Evolutionary conservation across 805 yeast species (phyloP), one percentile per base, ranked within the genome.

Genomic region (Brettanomyces custersianus): DNA sequence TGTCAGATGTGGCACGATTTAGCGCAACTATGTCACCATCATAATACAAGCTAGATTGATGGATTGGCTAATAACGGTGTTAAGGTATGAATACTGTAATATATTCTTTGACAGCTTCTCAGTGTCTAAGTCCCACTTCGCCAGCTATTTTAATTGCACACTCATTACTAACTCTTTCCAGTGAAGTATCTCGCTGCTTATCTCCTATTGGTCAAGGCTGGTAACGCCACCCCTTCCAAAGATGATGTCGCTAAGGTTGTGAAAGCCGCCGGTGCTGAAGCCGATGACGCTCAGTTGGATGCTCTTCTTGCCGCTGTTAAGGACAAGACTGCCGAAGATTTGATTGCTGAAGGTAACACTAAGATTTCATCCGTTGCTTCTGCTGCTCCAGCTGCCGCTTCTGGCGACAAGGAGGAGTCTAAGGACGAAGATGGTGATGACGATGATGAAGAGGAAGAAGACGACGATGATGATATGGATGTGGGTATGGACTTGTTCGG

Each of bases 101-200:
- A n/a, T n/a, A n/a, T n/a, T n/a, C n/a, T n/a, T n/a, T n/a, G n/a
- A n/a, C n/a, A n/a, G n/a, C n/a, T n/a, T n/a, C n/a, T n/a, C n/a
- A n/a, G n/a, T n/a, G n/a, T n/a, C n/a, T n/a, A n/a, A n/a, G n/a
- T n/a, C n/a, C n/a, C n/a, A n/a, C n/a, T n/a, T n/a, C n/a, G n/a
- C n/a, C n/a, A n/a, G n/a, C n/a, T n/a, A n/a, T n/a, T n/a, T n/a
- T n/a, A n/a, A n/a, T 22, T 22, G 25, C 25, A 9, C 12, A 9
- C 25, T 9, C 13, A 3, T 16, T 36, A 39, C 42, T 39, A 39
- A 39, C 42, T 30, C 18, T n/a, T 31, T 35, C 35, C 42, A 70
- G 75, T 83, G 92, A 83, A 81, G 72, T 83, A 83, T 80, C 74
- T 83, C 72, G 94, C 94, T 71, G 90, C 94, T 71, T 83, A 83